phyloP scores from a whole-genome alignment of 2,329 filamentous ascomycete species.

The Hymenotorrendiella dingleyae region DNA sequence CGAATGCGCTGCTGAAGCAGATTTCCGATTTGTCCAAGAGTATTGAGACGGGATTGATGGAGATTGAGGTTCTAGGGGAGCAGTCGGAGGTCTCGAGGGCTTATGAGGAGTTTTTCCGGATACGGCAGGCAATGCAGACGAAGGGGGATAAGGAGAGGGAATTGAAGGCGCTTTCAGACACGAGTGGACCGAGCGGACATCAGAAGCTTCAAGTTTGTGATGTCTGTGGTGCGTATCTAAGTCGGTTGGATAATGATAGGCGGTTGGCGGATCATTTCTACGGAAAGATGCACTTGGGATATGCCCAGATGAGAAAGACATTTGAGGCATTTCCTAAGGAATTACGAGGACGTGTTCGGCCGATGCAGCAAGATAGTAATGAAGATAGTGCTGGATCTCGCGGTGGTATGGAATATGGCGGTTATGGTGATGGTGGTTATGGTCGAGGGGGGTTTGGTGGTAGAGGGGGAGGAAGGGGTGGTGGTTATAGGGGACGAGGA shows the following conservation, averaged over 20 bases:
- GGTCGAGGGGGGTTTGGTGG: slow-evolving; percentile 28
- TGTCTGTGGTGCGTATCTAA: slow-evolving; percentile 93
- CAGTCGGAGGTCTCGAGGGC: slow-evolving; percentile 74
- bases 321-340: slow-evolving; percentile 83
- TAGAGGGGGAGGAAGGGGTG: slow-evolving; percentile 34
- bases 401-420: slow-evolving; percentile 47
- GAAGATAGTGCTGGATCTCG: slow-evolving; percentile 44
- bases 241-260: slow-evolving; percentile 87
- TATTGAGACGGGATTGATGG: slow-evolving; percentile 75
- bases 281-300: slow-evolving; percentile 98
- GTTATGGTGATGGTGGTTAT: slow-evolving; percentile 39
- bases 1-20: slow-evolving; percentile 78
- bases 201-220: slow-evolving; percentile 99
- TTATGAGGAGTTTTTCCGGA: slow-evolving; percentile 81
- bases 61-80: slow-evolving; percentile 81
- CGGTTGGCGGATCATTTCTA: slow-evolving; percentile 96
- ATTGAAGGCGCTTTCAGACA: slow-evolving; percentile 85
- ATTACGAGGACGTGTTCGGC: slow-evolving; percentile 65
- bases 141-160: slow-evolving; percentile 84
- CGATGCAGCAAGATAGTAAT: slow-evolving; percentile 47
- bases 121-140: slow-evolving; percentile 71
- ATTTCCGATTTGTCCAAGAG: slow-evolving; percentile 76
- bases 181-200: slow-evolving; percentile 85
- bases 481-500: slow-evolving; percentile 25
- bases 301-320: slow-evolving; percentile 96